phyloP scores from a whole-genome alignment of 1,139 yeast genomes.

The Yamadazyma siamensis region DNA sequence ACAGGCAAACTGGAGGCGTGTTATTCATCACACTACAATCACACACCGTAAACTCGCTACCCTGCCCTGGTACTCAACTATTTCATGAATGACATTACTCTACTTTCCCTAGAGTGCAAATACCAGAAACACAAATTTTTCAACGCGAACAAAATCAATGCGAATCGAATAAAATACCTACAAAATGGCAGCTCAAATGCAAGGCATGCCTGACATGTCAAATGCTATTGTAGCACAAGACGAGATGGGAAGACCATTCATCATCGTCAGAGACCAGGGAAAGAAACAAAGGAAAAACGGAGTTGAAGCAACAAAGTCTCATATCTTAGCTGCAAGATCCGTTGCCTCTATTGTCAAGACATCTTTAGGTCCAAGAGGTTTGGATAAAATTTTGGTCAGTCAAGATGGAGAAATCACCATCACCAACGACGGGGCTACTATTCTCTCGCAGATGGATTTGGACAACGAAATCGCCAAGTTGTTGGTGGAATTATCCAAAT shows the following conservation, averaged over 20 bases:
- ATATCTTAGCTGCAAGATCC: slow-evolving; percentile 92
- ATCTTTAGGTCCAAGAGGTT: slow-evolving; percentile 96
- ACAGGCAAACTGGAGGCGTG: no score
- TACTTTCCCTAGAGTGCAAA: neutral
- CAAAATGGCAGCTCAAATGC: slow-evolving; percentile 29
- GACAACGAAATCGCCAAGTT: slow-evolving; percentile 95
- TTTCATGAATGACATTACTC: no score
- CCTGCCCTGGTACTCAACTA: no score
- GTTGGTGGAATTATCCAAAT: slow-evolving; percentile 86
- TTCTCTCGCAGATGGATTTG: slow-evolving; percentile 91
- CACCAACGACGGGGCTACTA: slow-evolving; percentile 98
- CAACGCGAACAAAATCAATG: slow-evolving; percentile 14
- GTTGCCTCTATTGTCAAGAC: slow-evolving; percentile 91
- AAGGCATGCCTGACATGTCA: slow-evolving; percentile 89
- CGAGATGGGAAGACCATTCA: slow-evolving; percentile 98
- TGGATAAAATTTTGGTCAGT: slow-evolving; percentile 86
- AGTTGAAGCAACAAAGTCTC: slow-evolving; percentile 90
- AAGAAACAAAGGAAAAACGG: slow-evolving; percentile 91
- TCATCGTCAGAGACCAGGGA: slow-evolving; percentile 96
- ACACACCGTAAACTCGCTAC: no score
- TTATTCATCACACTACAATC: no score
- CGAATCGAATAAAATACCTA: no score
- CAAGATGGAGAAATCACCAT: slow-evolving; percentile 98
- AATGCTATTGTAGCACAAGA: slow-evolving; percentile 98
- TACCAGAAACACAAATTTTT: slow-evolving; percentile 9